Evolutionary conservation across 306 rosid species (phyloP), one percentile per base, ranked within the genome.

Genomic region (Ochetophila trinervis): DNA sequence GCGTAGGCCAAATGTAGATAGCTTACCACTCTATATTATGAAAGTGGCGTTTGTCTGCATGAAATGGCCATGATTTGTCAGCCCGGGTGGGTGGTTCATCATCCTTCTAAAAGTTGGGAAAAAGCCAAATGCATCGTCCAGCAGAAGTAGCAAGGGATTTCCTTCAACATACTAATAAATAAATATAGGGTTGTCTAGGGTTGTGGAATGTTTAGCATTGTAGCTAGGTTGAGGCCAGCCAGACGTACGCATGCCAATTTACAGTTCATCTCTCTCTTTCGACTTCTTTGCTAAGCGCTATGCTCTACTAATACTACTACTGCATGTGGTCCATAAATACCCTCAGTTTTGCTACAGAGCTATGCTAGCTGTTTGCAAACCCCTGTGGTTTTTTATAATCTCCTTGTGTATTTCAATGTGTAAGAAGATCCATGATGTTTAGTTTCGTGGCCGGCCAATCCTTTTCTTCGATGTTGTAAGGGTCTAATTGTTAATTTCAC

Each of bases 171-270:
- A 60, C 8, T 8, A 24, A 35, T 58, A 32, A 9, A 59, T 40
- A 16, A n/a, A n/a, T 5, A n/a, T 60, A 35, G 50, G 48, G 51
- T 50, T 11, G 44, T 1, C 22, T 51, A 63, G 76, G 63, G 69
- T 32, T 55, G 50, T 47, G 76, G 59, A 55, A 59, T 63, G 62
- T 11, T 45, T 64, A 53, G 45, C 19, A 23, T 62, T 23, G 56
- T 55, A 53, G 68, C 52, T 37, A 34, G 24, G 67, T 37, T 20
- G 47, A 62, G 67, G 30, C 60, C 55, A 62, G 30, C 60, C 55
- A 62, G 51, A 20, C 76, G 10, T 53, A 53, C 70, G 76, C 76
- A 56, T 72, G 70, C 76, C 50, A 30, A 16, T 19, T 14, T 60
- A 63, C 70, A 15, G 17, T 63, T 61, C 18, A 44, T 53, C 62